phyloP scores from a whole-genome alignment of 2,329 filamentous ascomycete species.

The Pseudogymnoascus sp. region DNA sequence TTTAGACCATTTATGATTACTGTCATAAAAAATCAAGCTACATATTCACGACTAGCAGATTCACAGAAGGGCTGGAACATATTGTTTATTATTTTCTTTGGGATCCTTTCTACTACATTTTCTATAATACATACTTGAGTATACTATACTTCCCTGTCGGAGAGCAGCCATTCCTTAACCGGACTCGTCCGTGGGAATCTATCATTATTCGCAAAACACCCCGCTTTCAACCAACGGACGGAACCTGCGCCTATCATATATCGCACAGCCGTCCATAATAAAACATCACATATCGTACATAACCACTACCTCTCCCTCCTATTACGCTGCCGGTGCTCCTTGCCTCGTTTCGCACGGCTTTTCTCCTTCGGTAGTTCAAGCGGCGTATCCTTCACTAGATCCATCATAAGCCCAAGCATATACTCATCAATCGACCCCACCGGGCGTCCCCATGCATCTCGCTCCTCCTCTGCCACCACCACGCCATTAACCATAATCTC shows the following conservation, averaged over 20 bases:
- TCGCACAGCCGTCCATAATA: neutral
- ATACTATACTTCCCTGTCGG: neutral
- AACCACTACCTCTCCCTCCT: neutral
- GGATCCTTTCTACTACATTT: neutral
- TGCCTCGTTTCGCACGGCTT: constrained; percentile 48
- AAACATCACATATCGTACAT: neutral
- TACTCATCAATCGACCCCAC: constrained; percentile 65
- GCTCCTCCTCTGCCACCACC: constrained; percentile 34
- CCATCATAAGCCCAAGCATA: constrained; percentile 63
- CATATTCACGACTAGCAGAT: neutral
- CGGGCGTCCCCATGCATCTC: constrained; percentile 50
- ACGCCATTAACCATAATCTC: constrained; percentile 8
- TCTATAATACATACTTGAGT: constrained; percentile 1
- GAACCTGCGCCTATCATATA: neutral
- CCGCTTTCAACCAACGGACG: neutral
- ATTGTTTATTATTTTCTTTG: constrained; percentile 1
- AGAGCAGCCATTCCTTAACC: neutral
- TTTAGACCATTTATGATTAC: neutral
- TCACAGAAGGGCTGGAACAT: neutral
- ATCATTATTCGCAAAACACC: constrained; percentile 4
- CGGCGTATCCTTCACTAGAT: constrained; percentile 48
- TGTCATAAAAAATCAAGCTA: neutral
- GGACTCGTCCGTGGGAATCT: neutral
- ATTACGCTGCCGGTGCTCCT: constrained; percentile 17
- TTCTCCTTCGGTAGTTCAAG: constrained; percentile 58